Conservation (phyloP, 1,139 yeast species). For the Torulaspora globosa region DNA sequence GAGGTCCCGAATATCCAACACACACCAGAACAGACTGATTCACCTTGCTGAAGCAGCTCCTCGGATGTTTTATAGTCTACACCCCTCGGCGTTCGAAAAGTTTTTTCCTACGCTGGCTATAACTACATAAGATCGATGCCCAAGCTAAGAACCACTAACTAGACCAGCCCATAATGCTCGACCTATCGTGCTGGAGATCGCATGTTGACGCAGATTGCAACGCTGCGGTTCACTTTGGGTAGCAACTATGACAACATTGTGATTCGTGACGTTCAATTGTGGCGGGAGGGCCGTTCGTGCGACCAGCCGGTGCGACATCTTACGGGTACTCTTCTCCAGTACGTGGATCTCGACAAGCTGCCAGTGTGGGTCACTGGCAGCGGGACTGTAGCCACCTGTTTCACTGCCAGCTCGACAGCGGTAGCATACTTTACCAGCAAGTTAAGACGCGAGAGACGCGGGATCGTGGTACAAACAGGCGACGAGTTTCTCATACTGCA, state of each 20-base stretch:
- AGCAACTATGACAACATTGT: conserved; percentile 19
- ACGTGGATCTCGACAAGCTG: conserved; percentile 26
- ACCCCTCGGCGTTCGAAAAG: conserved; percentile 10
- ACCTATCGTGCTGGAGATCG: background rate
- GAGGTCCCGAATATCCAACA: background rate
- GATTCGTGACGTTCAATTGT: conserved; percentile 31
- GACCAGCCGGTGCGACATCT: conserved; percentile 2
- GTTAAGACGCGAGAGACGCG: conserved; percentile 25
- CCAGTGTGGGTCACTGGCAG: conserved; percentile 29
- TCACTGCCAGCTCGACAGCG: conserved; percentile 29
- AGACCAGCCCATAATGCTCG: background rate
- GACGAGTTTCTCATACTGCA: conserved; percentile 11
- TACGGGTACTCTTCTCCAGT: conserved; percentile 26
- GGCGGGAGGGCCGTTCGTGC: conserved; percentile 16
- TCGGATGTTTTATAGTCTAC: background rate
- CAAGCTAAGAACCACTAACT: background rate
- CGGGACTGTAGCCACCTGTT: conserved; percentile 17
- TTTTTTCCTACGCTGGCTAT: conserved; percentile 9
- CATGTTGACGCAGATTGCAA: conserved; percentile 15
- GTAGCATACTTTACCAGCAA: conserved; percentile 29
- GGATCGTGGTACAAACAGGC: conserved; percentile 23
- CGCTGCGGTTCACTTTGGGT: conserved; percentile 25
- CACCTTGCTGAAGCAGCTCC: background rate
- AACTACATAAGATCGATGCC: conserved; percentile 3
- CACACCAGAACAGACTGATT: background rate